Conservation (phyloP, 2,329 filamentous ascomycete species). For the Aspergillus sp. region DNA sequence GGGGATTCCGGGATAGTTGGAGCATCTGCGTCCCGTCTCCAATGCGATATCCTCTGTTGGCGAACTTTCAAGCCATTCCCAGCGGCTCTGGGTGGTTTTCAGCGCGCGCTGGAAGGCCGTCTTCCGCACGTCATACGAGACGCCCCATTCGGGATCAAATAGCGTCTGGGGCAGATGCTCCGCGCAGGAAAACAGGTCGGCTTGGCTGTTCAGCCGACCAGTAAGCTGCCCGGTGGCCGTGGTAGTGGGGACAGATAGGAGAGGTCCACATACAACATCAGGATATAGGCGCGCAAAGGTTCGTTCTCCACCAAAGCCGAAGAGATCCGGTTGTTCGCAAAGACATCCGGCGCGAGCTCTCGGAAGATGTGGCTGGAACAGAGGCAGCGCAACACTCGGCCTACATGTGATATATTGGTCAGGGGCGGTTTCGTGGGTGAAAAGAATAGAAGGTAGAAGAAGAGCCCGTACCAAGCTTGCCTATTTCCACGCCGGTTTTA, state of each 20-base stretch:
- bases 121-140: slow-evolving; percentile 5
- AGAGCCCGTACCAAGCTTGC: too few species aligned
- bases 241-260: too few species aligned
- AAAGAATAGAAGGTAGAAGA: too few species aligned
- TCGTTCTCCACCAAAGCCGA: slow-evolving; percentile 4
- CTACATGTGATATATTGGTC: not conserved
- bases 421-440: too few species aligned
- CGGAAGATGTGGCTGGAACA: slow-evolving; percentile 9
- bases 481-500: not conserved
- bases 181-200: slow-evolving; percentile 3
- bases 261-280: too few species aligned
- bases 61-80: slow-evolving; percentile 12
- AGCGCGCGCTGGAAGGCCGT: slow-evolving; percentile 9
- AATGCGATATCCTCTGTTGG: not conserved
- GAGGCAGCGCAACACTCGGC: slow-evolving; percentile 7
- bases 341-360: not conserved
- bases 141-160: not conserved
- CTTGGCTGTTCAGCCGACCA: too few species aligned
- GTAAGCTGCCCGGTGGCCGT: too few species aligned
- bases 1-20: not conserved
- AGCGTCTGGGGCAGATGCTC: slow-evolving; percentile 4
- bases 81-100: not conserved
- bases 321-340: slow-evolving; percentile 7
- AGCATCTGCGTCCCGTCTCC: not conserved
- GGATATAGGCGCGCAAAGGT: slow-evolving; percentile 7